Evolutionary conservation across 345 rosid species (phyloP).

Genomic region (Ceriops tagal): DNA sequence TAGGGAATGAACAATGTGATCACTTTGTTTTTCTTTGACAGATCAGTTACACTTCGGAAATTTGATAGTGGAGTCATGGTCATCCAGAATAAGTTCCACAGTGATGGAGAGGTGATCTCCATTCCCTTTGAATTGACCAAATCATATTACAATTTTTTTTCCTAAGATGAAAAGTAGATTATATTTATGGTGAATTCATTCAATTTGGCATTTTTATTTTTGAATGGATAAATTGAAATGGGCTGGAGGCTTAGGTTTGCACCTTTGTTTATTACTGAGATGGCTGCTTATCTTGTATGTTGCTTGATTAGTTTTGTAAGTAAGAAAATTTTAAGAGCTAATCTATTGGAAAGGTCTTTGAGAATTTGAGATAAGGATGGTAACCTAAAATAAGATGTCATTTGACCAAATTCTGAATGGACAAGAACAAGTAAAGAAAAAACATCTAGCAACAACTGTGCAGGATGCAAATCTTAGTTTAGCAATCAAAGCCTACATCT

Average conservation of each 20-base stretch:
- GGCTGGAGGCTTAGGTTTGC: neutral
- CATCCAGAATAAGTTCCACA: conserved; percentile 87
- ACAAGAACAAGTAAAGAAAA: too few species aligned
- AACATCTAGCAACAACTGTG: too few species aligned
- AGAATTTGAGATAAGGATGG: too few species aligned
- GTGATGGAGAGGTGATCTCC: conserved; percentile 79
- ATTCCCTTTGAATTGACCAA: conserved; percentile 13
- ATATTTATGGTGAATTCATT: neutral
- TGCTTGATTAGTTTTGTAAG: neutral
- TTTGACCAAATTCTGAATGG: too few species aligned
- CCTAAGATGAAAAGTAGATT: neutral
- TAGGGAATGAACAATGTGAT: neutral
- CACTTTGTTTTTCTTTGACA: conserved; percentile 30
- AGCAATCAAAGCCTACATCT: too few species aligned
- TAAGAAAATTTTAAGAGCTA: neutral
- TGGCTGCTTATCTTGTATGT: neutral
- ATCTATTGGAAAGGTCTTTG: too few species aligned
- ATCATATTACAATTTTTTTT: neutral
- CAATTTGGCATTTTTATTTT: neutral
- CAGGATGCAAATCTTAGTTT: too few species aligned
- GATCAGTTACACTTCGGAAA: conserved; percentile 96
- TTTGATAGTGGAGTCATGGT: conserved; percentile 97
- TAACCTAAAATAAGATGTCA: too few species aligned
- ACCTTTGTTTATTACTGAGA: neutral
- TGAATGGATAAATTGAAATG: neutral